Evolutionary conservation across 164 flowering plant species (phyloP).

Genomic region (Sextonia rubra): DNA sequence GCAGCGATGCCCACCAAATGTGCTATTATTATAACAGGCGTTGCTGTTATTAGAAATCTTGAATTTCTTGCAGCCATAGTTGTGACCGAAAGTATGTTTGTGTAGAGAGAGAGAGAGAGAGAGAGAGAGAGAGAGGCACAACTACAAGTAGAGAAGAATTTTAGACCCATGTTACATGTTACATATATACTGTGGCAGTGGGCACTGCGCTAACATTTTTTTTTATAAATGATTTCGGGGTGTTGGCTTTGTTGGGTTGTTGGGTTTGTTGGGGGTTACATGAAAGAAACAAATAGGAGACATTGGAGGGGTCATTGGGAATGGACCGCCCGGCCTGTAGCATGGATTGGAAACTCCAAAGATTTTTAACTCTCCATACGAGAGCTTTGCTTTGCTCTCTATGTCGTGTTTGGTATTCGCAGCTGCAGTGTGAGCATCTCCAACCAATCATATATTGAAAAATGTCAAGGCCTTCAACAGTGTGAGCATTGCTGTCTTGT

Average conservation of each 20-base stretch:
- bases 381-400: not conserved
- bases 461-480: too few species aligned
- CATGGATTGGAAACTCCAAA: not conserved
- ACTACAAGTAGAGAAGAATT: not conserved
- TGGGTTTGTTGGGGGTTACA: too few species aligned
- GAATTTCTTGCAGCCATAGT: slow-evolving; percentile 29
- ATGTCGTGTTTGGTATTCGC: not conserved
- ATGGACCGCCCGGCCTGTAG: slow-evolving; percentile 1
- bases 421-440: too few species aligned
- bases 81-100: not conserved
- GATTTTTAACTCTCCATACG: not conserved
- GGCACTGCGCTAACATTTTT: too few species aligned
- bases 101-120: slow-evolving; percentile 4
- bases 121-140: not conserved
- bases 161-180: not conserved
- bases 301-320: not conserved
- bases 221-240: too few species aligned
- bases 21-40: slow-evolving; percentile 33
- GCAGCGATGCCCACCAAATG: slow-evolving; percentile 47
- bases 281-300: not conserved
- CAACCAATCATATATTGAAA: too few species aligned
- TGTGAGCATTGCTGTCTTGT: too few species aligned
- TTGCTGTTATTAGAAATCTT: slow-evolving; percentile 20
- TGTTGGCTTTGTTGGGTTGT: too few species aligned
- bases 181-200: not conserved